Evolutionary conservation across 2,329 filamentous ascomycete genomes (phyloP).

Genomic region (Akanthomyces uredinophilus): DNA sequence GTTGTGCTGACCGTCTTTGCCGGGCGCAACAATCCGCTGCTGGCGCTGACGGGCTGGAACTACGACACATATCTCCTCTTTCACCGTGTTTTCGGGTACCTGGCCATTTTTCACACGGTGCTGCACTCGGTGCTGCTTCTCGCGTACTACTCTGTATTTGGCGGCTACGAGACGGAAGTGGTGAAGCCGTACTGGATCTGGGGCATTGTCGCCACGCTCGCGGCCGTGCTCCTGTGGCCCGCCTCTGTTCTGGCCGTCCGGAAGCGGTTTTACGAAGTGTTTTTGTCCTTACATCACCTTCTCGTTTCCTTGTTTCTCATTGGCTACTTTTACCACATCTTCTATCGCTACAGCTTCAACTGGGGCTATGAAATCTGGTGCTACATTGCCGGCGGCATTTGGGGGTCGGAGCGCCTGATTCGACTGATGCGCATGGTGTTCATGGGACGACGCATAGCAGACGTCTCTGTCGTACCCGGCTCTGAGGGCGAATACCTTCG

Average conservation of each 20-base stretch:
- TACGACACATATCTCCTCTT: constrained; percentile 32
- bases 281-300: constrained; percentile 28
- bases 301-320: constrained; percentile 29
- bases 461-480: constrained; percentile 21
- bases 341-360: constrained; percentile 28
- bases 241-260: constrained; percentile 25
- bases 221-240: constrained; percentile 23
- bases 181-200: constrained; percentile 28
- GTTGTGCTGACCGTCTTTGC: constrained; percentile 30
- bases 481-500: constrained; percentile 28
- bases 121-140: constrained; percentile 31
- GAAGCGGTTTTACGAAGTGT: constrained; percentile 30
- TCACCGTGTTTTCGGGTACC: constrained; percentile 47
- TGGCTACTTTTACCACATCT: constrained; percentile 33
- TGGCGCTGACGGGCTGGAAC: constrained; percentile 33
- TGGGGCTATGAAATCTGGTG: constrained; percentile 36
- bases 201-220: constrained; percentile 29
- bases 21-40: constrained; percentile 31
- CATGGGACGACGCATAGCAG: constrained; percentile 21
- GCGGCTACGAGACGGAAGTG: constrained; percentile 23
- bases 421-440: constrained; percentile 23
- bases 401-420: constrained; percentile 27
- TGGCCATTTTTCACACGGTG: constrained; percentile 77
- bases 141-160: constrained; percentile 22
- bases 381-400: constrained; percentile 28